Evolutionary conservation across 164 flowering plant genomes (phyloP).

Genomic region (Litsea cubeba): DNA sequence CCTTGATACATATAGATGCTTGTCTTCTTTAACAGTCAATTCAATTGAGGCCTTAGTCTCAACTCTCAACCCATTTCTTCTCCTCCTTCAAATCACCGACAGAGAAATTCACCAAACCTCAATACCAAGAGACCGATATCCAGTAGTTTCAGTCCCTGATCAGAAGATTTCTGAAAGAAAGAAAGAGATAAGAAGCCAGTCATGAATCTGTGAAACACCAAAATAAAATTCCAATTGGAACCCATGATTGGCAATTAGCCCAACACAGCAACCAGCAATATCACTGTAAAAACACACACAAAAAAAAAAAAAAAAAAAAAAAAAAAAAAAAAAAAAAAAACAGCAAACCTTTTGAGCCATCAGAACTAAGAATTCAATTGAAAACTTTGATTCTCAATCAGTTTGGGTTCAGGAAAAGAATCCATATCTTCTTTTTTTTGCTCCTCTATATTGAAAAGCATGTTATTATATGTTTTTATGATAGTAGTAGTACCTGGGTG

Average conservation of each 20-base stretch:
- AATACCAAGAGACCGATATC: background rate
- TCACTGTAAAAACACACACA: background rate
- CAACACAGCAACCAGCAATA: too few relatives aligned
- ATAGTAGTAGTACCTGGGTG: conserved; percentile 33
- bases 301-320: conserved; percentile 1
- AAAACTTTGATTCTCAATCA: conserved; percentile 2
- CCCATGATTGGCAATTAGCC: too few relatives aligned
- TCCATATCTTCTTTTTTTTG: background rate
- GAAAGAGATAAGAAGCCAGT: conserved; percentile 5
- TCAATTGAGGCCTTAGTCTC: conserved; percentile 5
- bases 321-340: conserved; percentile 2
- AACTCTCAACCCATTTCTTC: conserved; percentile 26
- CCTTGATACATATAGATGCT: background rate
- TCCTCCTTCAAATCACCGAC: background rate
- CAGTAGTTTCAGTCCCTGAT: background rate
- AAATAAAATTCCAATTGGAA: too few relatives aligned
- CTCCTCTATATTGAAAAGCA: background rate
- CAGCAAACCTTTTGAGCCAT: background rate
- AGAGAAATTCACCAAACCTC: conserved; percentile 1
- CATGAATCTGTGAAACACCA: background rate
- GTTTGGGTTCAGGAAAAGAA: background rate
- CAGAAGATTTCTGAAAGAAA: conserved; percentile 24
- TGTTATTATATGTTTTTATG: background rate
- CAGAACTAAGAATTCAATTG: background rate
- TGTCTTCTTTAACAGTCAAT: background rate